Evolutionary conservation across 2,329 filamentous ascomycete genomes (phyloP).

Genomic region (Penicillium sp.): DNA sequence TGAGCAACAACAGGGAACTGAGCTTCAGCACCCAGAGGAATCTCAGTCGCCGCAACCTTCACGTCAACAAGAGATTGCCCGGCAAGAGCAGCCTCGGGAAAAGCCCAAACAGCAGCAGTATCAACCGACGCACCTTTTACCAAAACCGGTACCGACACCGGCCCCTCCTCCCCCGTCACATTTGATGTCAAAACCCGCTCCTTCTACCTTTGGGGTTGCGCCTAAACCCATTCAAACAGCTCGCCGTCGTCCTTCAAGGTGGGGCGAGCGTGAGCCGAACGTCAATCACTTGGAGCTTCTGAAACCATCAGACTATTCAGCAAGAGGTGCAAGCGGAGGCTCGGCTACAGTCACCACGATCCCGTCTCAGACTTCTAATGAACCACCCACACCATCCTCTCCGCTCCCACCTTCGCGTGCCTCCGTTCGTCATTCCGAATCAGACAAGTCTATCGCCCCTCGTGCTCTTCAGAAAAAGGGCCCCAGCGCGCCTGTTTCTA

Average conservation of each 20-base stretch:
- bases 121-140: not conserved
- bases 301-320: slow-evolving; percentile 32
- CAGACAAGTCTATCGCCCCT: no score
- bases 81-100: not conserved
- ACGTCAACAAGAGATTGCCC: not conserved
- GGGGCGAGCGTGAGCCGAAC: slow-evolving; percentile 35
- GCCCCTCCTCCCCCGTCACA: not conserved
- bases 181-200: not conserved
- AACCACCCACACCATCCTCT: no score
- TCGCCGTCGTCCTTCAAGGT: slow-evolving; percentile 6
- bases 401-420: no score
- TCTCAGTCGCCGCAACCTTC: not conserved
- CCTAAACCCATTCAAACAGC: not conserved
- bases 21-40: not conserved
- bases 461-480: no score
- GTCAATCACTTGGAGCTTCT: slow-evolving; percentile 34
- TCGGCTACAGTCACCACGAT: not conserved
- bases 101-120: not conserved
- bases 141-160: not conserved
- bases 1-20: not conserved
- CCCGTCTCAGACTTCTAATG: not conserved
- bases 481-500: no score
- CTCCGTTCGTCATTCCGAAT: no score
- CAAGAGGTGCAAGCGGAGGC: slow-evolving; percentile 5
- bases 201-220: not conserved